Base-by-base conservation (phyloP, 345 rosid species). In the Eucalyptus marginata region DNA sequence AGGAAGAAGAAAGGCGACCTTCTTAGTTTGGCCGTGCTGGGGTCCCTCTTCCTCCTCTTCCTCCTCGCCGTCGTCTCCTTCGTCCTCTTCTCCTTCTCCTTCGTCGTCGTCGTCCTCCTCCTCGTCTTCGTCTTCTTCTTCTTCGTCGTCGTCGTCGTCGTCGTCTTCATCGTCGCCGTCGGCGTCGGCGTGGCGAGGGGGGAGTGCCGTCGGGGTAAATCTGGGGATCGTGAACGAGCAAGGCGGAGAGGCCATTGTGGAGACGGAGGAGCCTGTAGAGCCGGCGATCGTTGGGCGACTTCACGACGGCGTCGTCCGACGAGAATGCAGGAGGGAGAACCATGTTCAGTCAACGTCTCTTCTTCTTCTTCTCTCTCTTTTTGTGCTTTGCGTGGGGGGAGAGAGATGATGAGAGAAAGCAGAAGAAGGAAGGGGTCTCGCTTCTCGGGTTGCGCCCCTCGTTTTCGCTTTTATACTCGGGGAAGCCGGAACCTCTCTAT, bases 191-290 rank as follows among this genome's bases (percentile, higher is more conserved):
- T 31, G 79, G 14, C 58, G 54, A 87, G 80, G 49, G 5, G 59
- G 90, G 89, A 90, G 91, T 49, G 51, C 94, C 94, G 68, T 92
- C 93, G 29, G 94, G 91, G 87, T 93, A 96, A 90, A 97, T 96
- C 93, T 97, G 97, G 50, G 99, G 99, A 93, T 98, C 99, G 92
- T 98, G 99, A 89, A 98, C 93, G 80, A 98, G 96, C 90, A 98
- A 92, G 89, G 97, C 97, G 88, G 93, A 93, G 88, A 98, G 95
- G 27, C 99, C 98, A 52, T 95, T 98, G 64, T 94, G 92, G 52
- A 98, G 95, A 87, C 94, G 93, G 88, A 96, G 90, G 86, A 93
- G 90, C 89, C 99, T 92, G 93, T 98, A 98, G 12, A 96, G 90
- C 18, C 97, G 94, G 88, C 92, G 90, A 90, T 98, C 99, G 89